Evolutionary conservation across 2,329 filamentous ascomycete genomes (phyloP), one percentile per base, ranked within the genome.

Genomic region (Ceratocystis variospora): DNA sequence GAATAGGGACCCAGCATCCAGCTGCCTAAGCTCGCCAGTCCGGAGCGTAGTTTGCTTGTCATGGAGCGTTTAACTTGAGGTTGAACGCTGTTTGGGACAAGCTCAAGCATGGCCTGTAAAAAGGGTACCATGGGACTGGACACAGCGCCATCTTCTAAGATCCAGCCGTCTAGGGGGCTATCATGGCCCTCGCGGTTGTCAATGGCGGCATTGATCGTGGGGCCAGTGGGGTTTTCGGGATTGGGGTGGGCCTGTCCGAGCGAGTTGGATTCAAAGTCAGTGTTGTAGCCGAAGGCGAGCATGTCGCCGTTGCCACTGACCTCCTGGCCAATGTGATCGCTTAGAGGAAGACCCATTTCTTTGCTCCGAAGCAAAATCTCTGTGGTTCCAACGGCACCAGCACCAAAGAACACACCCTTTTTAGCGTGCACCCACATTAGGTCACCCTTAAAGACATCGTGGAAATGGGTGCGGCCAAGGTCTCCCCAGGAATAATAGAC

Each of bases 271-370:
- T 78, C 74, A 3, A 80, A 73, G 53, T 86, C 76, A 1, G 79
- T 83, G 71, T 87, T 85, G 71, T 86, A 87, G 77, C 81, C 84
- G 72, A 87, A 87, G 1, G 80, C 81, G 17, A 87, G 72, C 70
- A 87, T 83, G 69, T 87, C 85, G 2, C 85, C 85, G 70, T 88
- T 88, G 1, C 85, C 85, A 70, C 82, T 84, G 79, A 86, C 86
- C 66, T 80, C 79, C 66, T 78, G 77, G 4, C 84, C 84, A 7
- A 87, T 76, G 59, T 77, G 76, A 17, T 80, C 75, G 69, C 84
- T 87, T 76, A 85, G 79, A 0, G 74, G 70, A 10, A 88, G 72
- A 0, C 85, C 85, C 71, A 83, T 77, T 63, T 80, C 76, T 71
- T 79, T 83, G 70, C 83, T 86, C 59, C 84, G 76, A 5, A 87